These are phyloP conservation scores for Aspergillus sp. DNA, from an alignment of 2,329 filamentous ascomycete species.

Conservation along the genomic window DNA sequence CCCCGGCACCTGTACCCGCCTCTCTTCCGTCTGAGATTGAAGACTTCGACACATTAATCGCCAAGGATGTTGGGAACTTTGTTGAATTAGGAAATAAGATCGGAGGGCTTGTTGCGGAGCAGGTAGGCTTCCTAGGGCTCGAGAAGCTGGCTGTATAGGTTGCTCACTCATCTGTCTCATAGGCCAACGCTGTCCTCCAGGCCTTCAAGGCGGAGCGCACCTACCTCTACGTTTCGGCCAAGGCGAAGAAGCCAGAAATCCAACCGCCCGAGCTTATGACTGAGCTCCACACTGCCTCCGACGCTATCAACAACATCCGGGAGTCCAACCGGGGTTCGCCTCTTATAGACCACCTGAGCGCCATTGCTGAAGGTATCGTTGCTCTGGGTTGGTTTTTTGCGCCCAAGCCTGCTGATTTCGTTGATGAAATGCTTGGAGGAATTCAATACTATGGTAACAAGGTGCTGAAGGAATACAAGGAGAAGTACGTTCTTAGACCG, in stretches of 20 bases:
- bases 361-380: conserved; percentile 86
- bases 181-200: conserved; percentile 58
- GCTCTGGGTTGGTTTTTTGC: conserved; percentile 90
- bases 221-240: conserved; percentile 83
- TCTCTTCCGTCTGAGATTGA: conserved; percentile 74
- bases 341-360: conserved; percentile 77
- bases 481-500: conserved; percentile 55
- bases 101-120: conserved; percentile 75
- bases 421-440: conserved; percentile 77
- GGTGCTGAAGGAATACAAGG: conserved; percentile 87
- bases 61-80: conserved; percentile 72
- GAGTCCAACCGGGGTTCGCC: conserved; percentile 76
- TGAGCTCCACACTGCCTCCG: conserved; percentile 80
- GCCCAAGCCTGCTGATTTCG: conserved; percentile 77
- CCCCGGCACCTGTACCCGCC: conserved; percentile 54
- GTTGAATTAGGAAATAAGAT: conserved; percentile 74
- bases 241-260: conserved; percentile 86
- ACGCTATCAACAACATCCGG: conserved; percentile 75
- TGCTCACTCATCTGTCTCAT: conserved; percentile 21
- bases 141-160: neutral
- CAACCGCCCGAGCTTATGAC: conserved; percentile 74
- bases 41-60: conserved; percentile 81
- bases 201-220: conserved; percentile 83
- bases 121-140: conserved; percentile 54
- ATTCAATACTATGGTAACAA: conserved; percentile 95